Evolutionary conservation across 1,284 basidiomycete genomes (phyloP), one percentile per base, ranked within the genome.

Genomic region (Mycena sp.): DNA sequence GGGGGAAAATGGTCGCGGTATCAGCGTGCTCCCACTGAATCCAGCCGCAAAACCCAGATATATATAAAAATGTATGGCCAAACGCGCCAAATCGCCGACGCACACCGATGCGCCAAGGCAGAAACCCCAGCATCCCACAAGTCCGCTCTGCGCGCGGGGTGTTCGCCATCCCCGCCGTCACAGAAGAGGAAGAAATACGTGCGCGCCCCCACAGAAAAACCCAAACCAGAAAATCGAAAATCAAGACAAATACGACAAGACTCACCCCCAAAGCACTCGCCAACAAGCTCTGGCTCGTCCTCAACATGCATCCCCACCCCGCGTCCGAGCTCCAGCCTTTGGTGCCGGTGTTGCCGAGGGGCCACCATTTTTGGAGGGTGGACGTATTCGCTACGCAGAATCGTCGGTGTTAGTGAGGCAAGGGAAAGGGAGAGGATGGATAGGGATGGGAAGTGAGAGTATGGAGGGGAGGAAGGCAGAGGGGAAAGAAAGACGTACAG

Each of bases 281-380:
- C 19, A 99, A 82, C 65, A 99, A 74, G 70, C 93, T 94, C 78
- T 99, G 97, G 0, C 95, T 95, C 0, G 97, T 99, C 35, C 96
- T 80, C 30, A 99, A 78, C 97, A 99, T 99, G 77, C 97, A 99
- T 0, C 0, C 97, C 97, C 97, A 99, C 0, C 96, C 97, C 0
- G 94, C 83, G 80, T 99, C 97, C 69, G 87, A 93, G n/a, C 90
- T 94, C 86, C 95, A 90, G 0, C 91, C 92, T 70, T 90, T 91
- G 21, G 32, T 57, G n/a, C 46, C 60, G 30, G 6, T 23, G 26
- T 32, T 28, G 21, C 45, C 53, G 14, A 43, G 29, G 11, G 52
- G 52, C 53, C 46, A 57, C 61, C 61, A 62, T 28, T 46, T 57
- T 56, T 14, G 45, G n/a, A n/a, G 14, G 23, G 32, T 29, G 54